These are phyloP conservation scores for Lenzites betulinus DNA, from an alignment of 768 basidiomycete genomes.

Conservation along the genomic window DNA sequence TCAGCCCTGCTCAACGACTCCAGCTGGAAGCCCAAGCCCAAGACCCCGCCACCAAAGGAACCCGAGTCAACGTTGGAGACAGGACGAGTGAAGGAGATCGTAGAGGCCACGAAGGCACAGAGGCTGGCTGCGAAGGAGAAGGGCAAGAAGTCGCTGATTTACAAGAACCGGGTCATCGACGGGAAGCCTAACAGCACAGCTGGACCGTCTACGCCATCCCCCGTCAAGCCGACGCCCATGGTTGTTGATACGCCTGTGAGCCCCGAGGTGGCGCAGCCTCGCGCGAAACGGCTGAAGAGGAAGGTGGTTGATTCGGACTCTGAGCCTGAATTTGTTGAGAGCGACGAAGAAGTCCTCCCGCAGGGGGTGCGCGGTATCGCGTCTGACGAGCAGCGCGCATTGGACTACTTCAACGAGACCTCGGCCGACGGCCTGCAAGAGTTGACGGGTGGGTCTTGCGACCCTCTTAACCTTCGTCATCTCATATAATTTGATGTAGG, in stretches of 20 bases:
- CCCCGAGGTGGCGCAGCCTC: slow-evolving; percentile 42
- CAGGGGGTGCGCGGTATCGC: slow-evolving; percentile 26
- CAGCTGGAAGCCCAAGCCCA: slow-evolving; percentile 46
- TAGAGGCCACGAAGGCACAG: slow-evolving; percentile 70
- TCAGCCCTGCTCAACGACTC: slow-evolving; percentile 59
- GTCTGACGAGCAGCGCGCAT: slow-evolving; percentile 48
- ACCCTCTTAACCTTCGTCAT: not conserved
- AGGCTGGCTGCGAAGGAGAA: slow-evolving; percentile 69
- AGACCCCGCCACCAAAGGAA: slow-evolving; percentile 24
- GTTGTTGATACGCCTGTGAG: slow-evolving; percentile 43
- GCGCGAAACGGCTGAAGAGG: slow-evolving; percentile 57
- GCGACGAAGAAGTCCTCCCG: slow-evolving; percentile 40
- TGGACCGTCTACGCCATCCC: slow-evolving; percentile 15
- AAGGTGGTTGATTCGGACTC: slow-evolving; percentile 69
- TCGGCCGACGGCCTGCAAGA: slow-evolving; percentile 68
- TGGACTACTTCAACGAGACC: slow-evolving; percentile 71
- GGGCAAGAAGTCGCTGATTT: slow-evolving; percentile 82
- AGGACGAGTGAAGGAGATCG: slow-evolving; percentile 71
- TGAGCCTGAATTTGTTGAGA: slow-evolving; percentile 55
- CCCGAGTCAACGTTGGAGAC: slow-evolving; percentile 33
- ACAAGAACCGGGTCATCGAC: slow-evolving; percentile 59
- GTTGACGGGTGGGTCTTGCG: slow-evolving; percentile 58
- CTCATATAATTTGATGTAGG: slow-evolving; percentile 43
- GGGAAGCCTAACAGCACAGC: slow-evolving; percentile 28
- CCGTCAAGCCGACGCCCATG: slow-evolving; percentile 40